These are phyloP conservation scores for Ascosphaera aggregata DNA, from an alignment of 2,329 filamentous ascomycete genomes.

Conservation along the genomic window DNA sequence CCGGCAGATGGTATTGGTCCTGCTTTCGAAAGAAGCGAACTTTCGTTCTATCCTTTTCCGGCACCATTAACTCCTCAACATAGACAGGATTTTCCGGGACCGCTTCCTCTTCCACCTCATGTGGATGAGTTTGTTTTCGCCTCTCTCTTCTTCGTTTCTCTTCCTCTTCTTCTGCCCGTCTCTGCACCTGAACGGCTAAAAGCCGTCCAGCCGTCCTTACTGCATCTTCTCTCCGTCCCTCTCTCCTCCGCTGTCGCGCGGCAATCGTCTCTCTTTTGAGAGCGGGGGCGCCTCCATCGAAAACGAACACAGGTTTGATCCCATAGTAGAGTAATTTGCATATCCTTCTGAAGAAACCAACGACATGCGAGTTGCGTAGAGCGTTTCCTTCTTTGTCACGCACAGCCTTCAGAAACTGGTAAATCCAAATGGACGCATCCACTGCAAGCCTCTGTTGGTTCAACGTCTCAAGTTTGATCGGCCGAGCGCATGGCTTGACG, in stretches of 20 bases:
- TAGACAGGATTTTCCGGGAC: constrained; percentile 61
- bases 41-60: constrained; percentile 46
- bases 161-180: constrained; percentile 65
- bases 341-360: constrained; percentile 94
- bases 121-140: constrained; percentile 11
- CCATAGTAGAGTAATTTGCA: constrained; percentile 96
- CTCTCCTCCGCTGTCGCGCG: constrained; percentile 51
- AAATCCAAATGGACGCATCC: constrained; percentile 98
- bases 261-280: constrained; percentile 83
- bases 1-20: constrained; percentile 86
- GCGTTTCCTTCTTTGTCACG: constrained; percentile 97
- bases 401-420: constrained; percentile 96
- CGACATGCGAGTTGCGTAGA: constrained; percentile 80
- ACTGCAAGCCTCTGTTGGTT: constrained; percentile 92
- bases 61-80: constrained; percentile 72
- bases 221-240: constrained; percentile 84
- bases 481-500: constrained; percentile 79
- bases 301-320: constrained; percentile 91
- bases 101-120: constrained; percentile 37
- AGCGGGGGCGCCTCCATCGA: constrained; percentile 80
- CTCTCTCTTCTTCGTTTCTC: constrained; percentile 31
- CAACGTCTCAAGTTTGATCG: constrained; percentile 86
- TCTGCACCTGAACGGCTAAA: constrained; percentile 82
- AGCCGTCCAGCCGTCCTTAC: constrained; percentile 75
- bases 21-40: constrained; percentile 68